These are phyloP conservation scores for Lecanosticta acicola DNA, from an alignment of 2,329 filamentous ascomycete species.

Conservation along the genomic window DNA sequence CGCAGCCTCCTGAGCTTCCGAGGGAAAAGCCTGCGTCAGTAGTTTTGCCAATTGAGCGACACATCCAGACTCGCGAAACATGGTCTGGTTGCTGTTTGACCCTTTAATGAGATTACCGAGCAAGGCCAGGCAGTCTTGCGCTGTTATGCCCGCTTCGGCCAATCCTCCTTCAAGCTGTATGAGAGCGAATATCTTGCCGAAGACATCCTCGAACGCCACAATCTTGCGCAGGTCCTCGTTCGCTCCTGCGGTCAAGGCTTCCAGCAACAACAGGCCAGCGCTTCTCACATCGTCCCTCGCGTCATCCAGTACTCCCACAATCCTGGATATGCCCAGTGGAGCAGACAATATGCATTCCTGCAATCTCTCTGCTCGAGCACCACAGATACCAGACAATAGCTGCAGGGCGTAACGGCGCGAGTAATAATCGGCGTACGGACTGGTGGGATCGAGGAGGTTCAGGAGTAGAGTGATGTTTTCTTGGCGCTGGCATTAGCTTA, in stretches of 20 bases:
- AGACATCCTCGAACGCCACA: slow-evolving; percentile 91
- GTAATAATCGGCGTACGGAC: slow-evolving; percentile 62
- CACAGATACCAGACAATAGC: slow-evolving; percentile 77
- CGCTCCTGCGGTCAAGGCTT: slow-evolving; percentile 70
- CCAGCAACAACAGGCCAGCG: slow-evolving; percentile 78
- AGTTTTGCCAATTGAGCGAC: slow-evolving; percentile 66
- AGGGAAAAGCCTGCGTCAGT: slow-evolving; percentile 50
- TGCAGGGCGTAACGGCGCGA: slow-evolving; percentile 86
- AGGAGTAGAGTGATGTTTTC: slow-evolving; percentile 91
- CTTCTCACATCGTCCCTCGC: slow-evolving; percentile 80
- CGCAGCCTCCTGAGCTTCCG: slow-evolving; percentile 22
- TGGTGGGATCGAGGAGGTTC: slow-evolving; percentile 76
- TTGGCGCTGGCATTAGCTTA: slow-evolving; percentile 64
- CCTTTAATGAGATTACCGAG: slow-evolving; percentile 81
- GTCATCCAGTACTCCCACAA: slow-evolving; percentile 81
- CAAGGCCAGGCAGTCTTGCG: slow-evolving; percentile 89
- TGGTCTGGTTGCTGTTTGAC: slow-evolving; percentile 86
- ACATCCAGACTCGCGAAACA: slow-evolving; percentile 86
- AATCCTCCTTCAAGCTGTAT: slow-evolving; percentile 78
- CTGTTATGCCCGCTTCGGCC: slow-evolving; percentile 72
- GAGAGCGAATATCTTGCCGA: slow-evolving; percentile 77
- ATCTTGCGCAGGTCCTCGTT: slow-evolving; percentile 90
- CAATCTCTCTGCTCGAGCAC: slow-evolving; percentile 80
- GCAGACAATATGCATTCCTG: slow-evolving; percentile 92
- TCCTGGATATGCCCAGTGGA: slow-evolving; percentile 76